Evolutionary conservation across 2,329 filamentous ascomycete species (phyloP).

Genomic region (Pezicula radicicola): DNA sequence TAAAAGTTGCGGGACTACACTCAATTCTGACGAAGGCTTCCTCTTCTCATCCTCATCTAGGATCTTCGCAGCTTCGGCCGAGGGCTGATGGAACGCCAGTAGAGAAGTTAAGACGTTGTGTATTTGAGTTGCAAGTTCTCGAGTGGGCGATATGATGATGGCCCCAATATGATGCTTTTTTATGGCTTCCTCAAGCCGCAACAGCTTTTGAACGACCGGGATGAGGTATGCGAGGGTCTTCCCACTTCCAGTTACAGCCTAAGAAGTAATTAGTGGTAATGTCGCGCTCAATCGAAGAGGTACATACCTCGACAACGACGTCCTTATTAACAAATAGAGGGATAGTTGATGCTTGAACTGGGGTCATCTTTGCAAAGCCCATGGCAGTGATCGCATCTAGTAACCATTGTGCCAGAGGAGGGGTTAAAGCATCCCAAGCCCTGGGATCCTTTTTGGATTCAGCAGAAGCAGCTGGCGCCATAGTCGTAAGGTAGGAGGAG

Average conservation of each 20-base stretch:
- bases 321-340: slow-evolving; percentile 91
- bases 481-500: slow-evolving; percentile 3
- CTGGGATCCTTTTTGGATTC: slow-evolving; percentile 43
- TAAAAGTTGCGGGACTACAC: slow-evolving; percentile 82
- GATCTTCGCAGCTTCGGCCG: slow-evolving; percentile 60
- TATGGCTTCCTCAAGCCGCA: slow-evolving; percentile 76
- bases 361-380: slow-evolving; percentile 86
- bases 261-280: slow-evolving; percentile 7
- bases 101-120: slow-evolving; percentile 75
- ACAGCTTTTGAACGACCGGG: slow-evolving; percentile 76
- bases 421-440: slow-evolving; percentile 67
- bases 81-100: slow-evolving; percentile 78
- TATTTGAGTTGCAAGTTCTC: slow-evolving; percentile 90
- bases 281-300: neutral
- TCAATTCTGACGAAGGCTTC: slow-evolving; percentile 40
- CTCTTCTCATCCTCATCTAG: slow-evolving; percentile 52
- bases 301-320: slow-evolving; percentile 74
- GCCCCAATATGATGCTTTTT: slow-evolving; percentile 88
- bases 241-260: slow-evolving; percentile 86
- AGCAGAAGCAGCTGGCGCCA: slow-evolving; percentile 16
- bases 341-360: slow-evolving; percentile 90
- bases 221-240: slow-evolving; percentile 88
- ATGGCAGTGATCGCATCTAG: slow-evolving; percentile 79
- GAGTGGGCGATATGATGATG: slow-evolving; percentile 89
- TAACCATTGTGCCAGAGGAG: slow-evolving; percentile 77